phyloP scores from a whole-genome alignment of 164 flowering plant species.

The Aristolochia fimbriata region DNA sequence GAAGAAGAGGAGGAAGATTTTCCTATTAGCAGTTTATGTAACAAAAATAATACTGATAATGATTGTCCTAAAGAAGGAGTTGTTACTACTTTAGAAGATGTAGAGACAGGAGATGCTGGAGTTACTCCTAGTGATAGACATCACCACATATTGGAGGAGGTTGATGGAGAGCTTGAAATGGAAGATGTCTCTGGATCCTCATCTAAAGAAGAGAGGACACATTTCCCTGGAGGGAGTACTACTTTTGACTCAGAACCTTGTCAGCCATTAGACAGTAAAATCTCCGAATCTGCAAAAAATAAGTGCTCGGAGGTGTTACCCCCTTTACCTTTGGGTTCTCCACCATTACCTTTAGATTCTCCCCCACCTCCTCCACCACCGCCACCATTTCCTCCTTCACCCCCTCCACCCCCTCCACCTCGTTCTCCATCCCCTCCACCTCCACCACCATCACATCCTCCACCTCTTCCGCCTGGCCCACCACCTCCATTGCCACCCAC shows the following conservation, averaged over 20 bases:
- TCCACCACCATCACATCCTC: constrained; percentile 18
- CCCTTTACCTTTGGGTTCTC: constrained; percentile 55
- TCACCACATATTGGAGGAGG: constrained; percentile 64
- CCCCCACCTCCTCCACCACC: constrained; percentile 24
- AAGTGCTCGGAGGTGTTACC: constrained; percentile 22
- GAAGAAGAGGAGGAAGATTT: constrained; percentile 44
- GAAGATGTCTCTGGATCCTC: constrained; percentile 71
- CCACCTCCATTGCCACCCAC: constrained; percentile 17
- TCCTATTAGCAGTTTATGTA: constrained; percentile 21
- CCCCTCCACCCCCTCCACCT: constrained; percentile 16
- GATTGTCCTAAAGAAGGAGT: constrained; percentile 23
- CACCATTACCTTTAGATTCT: constrained; percentile 53
- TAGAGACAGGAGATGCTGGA: constrained; percentile 23
- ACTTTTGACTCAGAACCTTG: constrained; percentile 18
- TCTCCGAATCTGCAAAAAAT: constrained; percentile 20
- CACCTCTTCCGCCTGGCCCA: constrained; percentile 13
- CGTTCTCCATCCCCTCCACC: constrained; percentile 15
- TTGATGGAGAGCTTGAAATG: constrained; percentile 93
- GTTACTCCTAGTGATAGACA: constrained; percentile 60
- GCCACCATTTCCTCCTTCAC: constrained; percentile 24
- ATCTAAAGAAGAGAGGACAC: constrained; percentile 34
- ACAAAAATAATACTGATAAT: constrained; percentile 22
- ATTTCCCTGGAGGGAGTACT: constrained; percentile 9
- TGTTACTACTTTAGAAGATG: constrained; percentile 17
- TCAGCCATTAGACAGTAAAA: constrained; percentile 16